Evolutionary conservation across 2,329 filamentous ascomycete genomes (phyloP), one percentile per base, ranked within the genome.

Genomic region (Aspergillus flavus): DNA sequence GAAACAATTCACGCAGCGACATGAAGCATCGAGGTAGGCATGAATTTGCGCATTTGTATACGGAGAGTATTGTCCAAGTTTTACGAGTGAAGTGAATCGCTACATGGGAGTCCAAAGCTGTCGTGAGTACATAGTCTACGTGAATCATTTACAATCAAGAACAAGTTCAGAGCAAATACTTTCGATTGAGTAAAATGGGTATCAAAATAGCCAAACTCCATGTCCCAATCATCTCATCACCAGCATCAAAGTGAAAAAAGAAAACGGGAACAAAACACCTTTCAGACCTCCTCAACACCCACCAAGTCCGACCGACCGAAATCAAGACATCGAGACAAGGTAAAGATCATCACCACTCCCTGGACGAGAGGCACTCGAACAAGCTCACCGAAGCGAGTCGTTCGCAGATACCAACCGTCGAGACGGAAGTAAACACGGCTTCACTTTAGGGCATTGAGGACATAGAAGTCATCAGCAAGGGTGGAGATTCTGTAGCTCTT

Each of bases 331-430:
- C 82, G 76, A 75, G 77, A 84, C 84, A 82, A 90, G 91, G 91
- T 89, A 85, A 91, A 95, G 92, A 95, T 96, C 93, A 95, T 95
- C 91, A 93, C 89, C 90, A 89, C 90, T 89, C 87, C 90, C 90
- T 94, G 88, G 91, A 91, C 74, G 3, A 66, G 89, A 89, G 57
- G 68, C 68, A 61, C 65, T 64, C 66, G 67, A 63, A 61, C 66
- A 55, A 55, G 21, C 52, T 39, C 52, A 36, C 59, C 85, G 78
- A 78, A 78, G 71, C 71, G 68, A 68, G 70, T 71, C 61, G 59
- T 64, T 74, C 68, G 68, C 68, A 64, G 65, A 61, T 41, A 63
- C 59, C 55, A 64, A 67, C 23, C 50, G 70, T 78, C 75, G 75
- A 76, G 73, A 68, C 81, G 78, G 80, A 75, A 84, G 81, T 81